Evolutionary conservation across 2,329 filamentous ascomycete species (phyloP).

Genomic region (Anthostomella pinea): DNA sequence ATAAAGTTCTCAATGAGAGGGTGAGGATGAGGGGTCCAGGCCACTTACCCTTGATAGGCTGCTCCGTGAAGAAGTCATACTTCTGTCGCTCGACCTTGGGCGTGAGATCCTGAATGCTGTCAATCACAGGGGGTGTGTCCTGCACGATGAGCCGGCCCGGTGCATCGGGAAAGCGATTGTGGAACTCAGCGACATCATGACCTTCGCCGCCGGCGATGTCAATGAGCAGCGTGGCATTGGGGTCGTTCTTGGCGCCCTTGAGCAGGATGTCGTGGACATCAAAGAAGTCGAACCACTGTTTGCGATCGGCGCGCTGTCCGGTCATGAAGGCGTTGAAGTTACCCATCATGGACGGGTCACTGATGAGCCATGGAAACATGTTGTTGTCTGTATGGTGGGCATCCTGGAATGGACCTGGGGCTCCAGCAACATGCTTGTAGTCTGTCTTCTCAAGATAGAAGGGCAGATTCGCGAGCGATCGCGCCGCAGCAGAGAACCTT

Average conservation of each 20-base stretch:
- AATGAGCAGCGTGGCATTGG: constrained; percentile 15
- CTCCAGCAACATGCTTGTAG: constrained; percentile 11
- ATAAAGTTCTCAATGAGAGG: no score
- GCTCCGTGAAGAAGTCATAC: constrained; percentile 12
- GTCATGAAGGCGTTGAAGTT: constrained; percentile 20
- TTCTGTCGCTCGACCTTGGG: constrained; percentile 11
- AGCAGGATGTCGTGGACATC: constrained; percentile 13
- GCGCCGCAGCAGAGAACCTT: constrained; percentile 11
- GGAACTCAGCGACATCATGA: constrained; percentile 20
- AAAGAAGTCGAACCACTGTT: constrained; percentile 18
- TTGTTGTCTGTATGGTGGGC: constrained; percentile 9
- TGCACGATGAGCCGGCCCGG: constrained; percentile 22
- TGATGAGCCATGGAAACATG: constrained; percentile 12
- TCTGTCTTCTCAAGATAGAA: constrained; percentile 15
- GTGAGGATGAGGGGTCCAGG: no score
- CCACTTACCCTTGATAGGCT: constrained; percentile 12
- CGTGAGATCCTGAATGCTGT: constrained; percentile 22
- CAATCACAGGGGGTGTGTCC: constrained; percentile 18
- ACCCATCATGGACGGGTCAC: constrained; percentile 9
- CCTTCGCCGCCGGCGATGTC: constrained; percentile 24
- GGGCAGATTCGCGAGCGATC: constrained; percentile 14
- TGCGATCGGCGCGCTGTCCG: constrained; percentile 15
- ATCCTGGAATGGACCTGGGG: constrained; percentile 15
- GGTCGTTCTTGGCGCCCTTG: constrained; percentile 6
- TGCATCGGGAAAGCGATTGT: constrained; percentile 10